Percentiles rank a stretch among this genome's conserved stretches.
Conservation (phyloP, 805 yeast genomes). For the Yarrowia keelungensis region DNA sequence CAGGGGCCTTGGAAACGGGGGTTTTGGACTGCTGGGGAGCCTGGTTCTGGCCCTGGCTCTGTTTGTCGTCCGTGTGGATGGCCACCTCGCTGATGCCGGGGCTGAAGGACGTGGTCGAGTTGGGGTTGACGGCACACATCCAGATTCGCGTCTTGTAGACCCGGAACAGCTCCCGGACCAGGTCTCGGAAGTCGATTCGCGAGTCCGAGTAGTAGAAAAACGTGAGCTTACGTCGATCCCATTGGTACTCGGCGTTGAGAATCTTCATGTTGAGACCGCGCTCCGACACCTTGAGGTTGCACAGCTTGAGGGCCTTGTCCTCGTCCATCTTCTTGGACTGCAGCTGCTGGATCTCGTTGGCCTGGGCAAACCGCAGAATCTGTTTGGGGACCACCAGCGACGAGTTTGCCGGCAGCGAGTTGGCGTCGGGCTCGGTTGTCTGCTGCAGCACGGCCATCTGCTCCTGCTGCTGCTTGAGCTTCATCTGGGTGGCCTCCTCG, state of each 20-base stretch:
- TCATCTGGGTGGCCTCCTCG: conserved; percentile 72
- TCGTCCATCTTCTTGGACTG: conserved; percentile 69
- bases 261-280: conserved; percentile 62
- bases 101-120: conserved; percentile 32
- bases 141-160: conserved; percentile 82
- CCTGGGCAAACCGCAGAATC: conserved; percentile 66
- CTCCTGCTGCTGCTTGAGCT: conserved; percentile 70
- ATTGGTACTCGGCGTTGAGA: conserved; percentile 83
- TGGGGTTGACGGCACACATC: conserved; percentile 74
- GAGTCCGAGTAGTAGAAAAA: conserved; percentile 71
- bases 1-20: not conserved
- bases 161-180: conserved; percentile 75
- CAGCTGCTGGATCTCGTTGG: conserved; percentile 66
- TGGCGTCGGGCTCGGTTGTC: conserved; percentile 34
- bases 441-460: conserved; percentile 66
- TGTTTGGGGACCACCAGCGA: conserved; percentile 72
- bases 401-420: conserved; percentile 49
- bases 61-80: conserved; percentile 34
- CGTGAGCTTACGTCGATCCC: conserved; percentile 81
- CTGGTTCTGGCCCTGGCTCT: not conserved
- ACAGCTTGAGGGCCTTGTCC: conserved; percentile 67
- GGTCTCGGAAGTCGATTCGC: conserved; percentile 78
- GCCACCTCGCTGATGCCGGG: conserved; percentile 38
- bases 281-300: conserved; percentile 63
- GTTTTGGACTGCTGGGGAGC: not conserved